Percentiles rank a stretch among this genome's conserved stretches.
These are phyloP conservation scores for Rosellinia necatrix DNA, from an alignment of 2,329 filamentous ascomycete species.

Conservation along the genomic window DNA sequence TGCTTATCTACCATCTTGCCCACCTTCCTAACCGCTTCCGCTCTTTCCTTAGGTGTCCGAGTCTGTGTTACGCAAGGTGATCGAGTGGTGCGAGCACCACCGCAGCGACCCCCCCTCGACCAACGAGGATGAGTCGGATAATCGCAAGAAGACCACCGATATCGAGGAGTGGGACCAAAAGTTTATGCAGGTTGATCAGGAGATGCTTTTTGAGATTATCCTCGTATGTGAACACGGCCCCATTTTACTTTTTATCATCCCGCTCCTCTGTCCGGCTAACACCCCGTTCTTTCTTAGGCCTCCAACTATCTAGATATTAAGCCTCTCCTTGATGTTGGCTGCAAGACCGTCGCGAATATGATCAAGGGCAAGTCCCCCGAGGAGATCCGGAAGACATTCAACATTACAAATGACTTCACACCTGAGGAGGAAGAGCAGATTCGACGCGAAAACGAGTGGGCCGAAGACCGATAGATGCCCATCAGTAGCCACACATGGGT, in stretches of 20 bases:
- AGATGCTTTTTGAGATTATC: slow-evolving; percentile 99
- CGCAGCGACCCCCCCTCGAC: slow-evolving; percentile 81
- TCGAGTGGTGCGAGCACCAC: slow-evolving; percentile 98
- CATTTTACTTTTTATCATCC: neutral
- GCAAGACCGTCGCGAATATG: slow-evolving; percentile 99
- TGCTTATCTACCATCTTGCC: neutral
- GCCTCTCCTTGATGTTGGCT: slow-evolving; percentile 93
- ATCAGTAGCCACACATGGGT: too few relatives aligned
- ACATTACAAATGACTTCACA: slow-evolving; percentile 99
- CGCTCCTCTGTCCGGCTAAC: neutral
- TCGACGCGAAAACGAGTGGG: slow-evolving; percentile 88
- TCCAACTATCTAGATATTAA: slow-evolving; percentile 99
- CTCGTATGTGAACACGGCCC: slow-evolving; percentile 65
- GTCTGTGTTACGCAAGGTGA: slow-evolving; percentile 89
- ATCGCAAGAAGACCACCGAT: slow-evolving; percentile 96
- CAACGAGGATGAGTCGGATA: slow-evolving; percentile 88
- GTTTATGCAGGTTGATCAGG: slow-evolving; percentile 99
- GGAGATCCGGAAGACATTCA: slow-evolving; percentile 99
- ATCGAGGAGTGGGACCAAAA: slow-evolving; percentile 99
- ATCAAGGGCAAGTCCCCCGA: slow-evolving; percentile 99
- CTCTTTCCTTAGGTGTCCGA: slow-evolving; percentile 73
- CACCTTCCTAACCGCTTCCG: slow-evolving; percentile 20
- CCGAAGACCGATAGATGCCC: slow-evolving; percentile 71
- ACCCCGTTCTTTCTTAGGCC: slow-evolving; percentile 60
- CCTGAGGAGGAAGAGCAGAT: slow-evolving; percentile 99